phyloP scores from a whole-genome alignment of 2,329 filamentous ascomycete genomes.

The Pestalotiopsis sp. region DNA sequence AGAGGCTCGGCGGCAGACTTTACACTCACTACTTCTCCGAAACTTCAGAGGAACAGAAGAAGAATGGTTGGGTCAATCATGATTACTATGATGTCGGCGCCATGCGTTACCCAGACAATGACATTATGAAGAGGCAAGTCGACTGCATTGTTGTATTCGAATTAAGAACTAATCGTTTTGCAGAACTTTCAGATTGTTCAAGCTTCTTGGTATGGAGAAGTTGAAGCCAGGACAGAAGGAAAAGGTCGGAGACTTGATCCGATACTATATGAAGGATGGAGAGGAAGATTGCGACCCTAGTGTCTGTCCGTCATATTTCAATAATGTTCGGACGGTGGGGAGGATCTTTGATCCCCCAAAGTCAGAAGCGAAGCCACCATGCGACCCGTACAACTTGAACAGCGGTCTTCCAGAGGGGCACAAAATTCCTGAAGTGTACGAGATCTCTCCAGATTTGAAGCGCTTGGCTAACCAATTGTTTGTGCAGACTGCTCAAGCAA shows the following conservation, averaged over 20 bases:
- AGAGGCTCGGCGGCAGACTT: slow-evolving; percentile 20
- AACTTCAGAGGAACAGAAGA: not conserved
- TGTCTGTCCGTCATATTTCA: slow-evolving; percentile 1
- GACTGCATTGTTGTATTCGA: not conserved
- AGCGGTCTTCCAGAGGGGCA: not conserved
- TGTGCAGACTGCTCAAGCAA: not conserved
- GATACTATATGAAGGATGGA: not conserved
- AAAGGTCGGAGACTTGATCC: slow-evolving; percentile 2
- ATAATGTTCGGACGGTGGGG: not conserved
- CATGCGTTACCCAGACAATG: slow-evolving; percentile 24
- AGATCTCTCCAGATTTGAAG: not conserved
- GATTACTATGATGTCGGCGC: slow-evolving; percentile 27
- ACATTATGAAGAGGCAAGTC: slow-evolving; percentile 19
- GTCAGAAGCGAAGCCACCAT: not conserved
- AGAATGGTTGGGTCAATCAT: slow-evolving; percentile 7
- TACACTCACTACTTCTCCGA: slow-evolving; percentile 23
- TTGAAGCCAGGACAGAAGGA: not conserved
- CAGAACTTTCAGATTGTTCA: slow-evolving; percentile 3
- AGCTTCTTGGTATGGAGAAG: not conserved
- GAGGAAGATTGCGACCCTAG: not conserved
- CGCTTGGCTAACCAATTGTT: not conserved
- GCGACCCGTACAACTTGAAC: slow-evolving; percentile 1
- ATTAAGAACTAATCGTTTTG: slow-evolving; percentile 12
- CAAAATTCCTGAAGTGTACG: not conserved
- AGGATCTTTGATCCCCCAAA: not conserved